Evolutionary conservation across 106 monocot genomes (phyloP), one percentile per base, ranked within the genome.

Genomic region (Cymbidium sinense): DNA sequence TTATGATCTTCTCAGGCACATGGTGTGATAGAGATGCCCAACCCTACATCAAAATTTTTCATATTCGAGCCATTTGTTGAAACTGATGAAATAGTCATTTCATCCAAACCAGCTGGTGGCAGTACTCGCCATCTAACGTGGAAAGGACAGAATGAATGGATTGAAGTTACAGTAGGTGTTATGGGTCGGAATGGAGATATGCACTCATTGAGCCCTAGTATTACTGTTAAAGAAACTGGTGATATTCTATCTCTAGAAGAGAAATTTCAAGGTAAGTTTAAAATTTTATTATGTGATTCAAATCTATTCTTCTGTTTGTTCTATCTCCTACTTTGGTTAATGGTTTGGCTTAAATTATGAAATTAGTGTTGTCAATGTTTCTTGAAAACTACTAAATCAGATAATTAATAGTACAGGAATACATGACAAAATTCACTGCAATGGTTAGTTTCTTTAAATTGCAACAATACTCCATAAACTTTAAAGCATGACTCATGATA

Each of bases 11-110:
- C 0, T 76, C 75, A 96, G 96, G 91, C 83, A 83, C 93, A 96
- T 89, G 96, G 96, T 39, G 85, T 93, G 5, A 93, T 96, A 77
- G 93, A 93, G 82, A 96, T 96, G 96, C 93, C 96, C 64, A 85
- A 55, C 31, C 87, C 91, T 82, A 81, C 87, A 43, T 89, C 96
- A 37, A 35, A 84, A 58, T 80, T 72, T 50, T 58, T 93, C 50
- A 88, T 96, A 7, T 91, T 96, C 80, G 96, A 96, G 78, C 93
- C 93, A 76, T 96, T 96, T 79, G 80, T 96, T 78, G 93, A 93
- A 78, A 96, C 93, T 9, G 91, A 93, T 84, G 91, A 96, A 79
- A 85, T 96, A 79, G 84, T 79, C 34, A 33, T 96, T 84, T 91
- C 96, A 76, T 80, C 79, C 19, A 88, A 87, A 85, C 81, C 86